Conservation (phyloP, 208 protist species). For the Porcisia deanei region DNA sequence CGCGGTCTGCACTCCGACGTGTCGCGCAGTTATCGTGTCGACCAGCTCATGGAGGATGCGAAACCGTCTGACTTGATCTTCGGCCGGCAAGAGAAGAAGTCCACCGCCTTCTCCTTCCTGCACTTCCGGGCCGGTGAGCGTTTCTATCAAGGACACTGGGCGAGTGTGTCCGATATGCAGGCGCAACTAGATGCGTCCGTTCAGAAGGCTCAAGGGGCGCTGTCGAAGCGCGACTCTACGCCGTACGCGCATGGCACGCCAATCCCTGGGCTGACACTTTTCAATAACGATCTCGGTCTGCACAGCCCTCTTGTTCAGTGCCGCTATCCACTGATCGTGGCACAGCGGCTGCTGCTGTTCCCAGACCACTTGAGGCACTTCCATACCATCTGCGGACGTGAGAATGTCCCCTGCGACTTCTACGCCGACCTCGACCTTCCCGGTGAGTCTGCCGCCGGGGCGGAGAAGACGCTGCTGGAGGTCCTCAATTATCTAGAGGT, state of each 20-base stretch:
- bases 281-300: slow-evolving; percentile 55
- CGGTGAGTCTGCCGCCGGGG: slow-evolving; percentile 31
- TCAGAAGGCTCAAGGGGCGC: not conserved
- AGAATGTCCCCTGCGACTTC: slow-evolving; percentile 84
- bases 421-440: slow-evolving; percentile 79
- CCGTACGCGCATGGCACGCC: slow-evolving; percentile 24
- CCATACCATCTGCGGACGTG: slow-evolving; percentile 73
- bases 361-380: slow-evolving; percentile 64
- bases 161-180: slow-evolving; percentile 21
- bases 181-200: slow-evolving; percentile 24
- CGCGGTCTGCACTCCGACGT: slow-evolving; percentile 58
- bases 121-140: slow-evolving; percentile 33
- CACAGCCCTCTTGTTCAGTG: slow-evolving; percentile 35
- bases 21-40: slow-evolving; percentile 72
- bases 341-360: slow-evolving; percentile 74
- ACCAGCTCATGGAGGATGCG: slow-evolving; percentile 50
- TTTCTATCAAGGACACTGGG: slow-evolving; percentile 50
- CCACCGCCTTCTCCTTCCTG: slow-evolving; percentile 71
- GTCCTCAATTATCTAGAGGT: slow-evolving; percentile 81
- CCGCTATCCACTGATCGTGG: slow-evolving; percentile 62
- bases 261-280: slow-evolving; percentile 34
- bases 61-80: slow-evolving; percentile 47
- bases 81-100: slow-evolving; percentile 61
- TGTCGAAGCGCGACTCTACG: not conserved
- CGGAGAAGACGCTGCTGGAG: slow-evolving; percentile 66